Evolutionary conservation across 1,284 basidiomycete species (phyloP).

Genomic region (Ceratorhiza oryzae-sativae): DNA sequence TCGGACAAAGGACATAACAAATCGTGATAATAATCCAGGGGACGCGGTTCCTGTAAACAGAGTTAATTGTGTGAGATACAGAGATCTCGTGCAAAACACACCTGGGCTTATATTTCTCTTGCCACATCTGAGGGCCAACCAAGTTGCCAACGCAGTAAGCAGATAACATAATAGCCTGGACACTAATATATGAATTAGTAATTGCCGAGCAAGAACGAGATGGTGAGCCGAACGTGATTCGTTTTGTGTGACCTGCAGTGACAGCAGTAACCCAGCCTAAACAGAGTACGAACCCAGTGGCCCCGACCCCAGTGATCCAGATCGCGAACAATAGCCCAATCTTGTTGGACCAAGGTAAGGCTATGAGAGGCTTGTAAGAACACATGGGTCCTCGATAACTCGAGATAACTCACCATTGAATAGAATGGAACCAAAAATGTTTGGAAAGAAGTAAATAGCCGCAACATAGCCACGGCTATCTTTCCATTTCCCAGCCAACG

Average conservation of each 20-base stretch:
- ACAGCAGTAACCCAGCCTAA: slow-evolving; percentile 6
- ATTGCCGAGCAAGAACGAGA: neutral
- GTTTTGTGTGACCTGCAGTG: slow-evolving; percentile 36
- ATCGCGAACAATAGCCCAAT: slow-evolving; percentile 19
- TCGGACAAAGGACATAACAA: slow-evolving; percentile 28
- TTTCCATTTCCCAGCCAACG: slow-evolving; percentile 61
- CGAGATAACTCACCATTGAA: slow-evolving; percentile 56
- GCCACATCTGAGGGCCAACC: slow-evolving; percentile 36
- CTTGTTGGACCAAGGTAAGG: slow-evolving; percentile 54
- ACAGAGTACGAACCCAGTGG: slow-evolving; percentile 22
- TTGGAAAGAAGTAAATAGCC: slow-evolving; percentile 66
- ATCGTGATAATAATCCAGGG: slow-evolving; percentile 37
- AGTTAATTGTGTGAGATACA: too few relatives aligned
- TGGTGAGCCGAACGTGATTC: slow-evolving; percentile 5
- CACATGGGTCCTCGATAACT: too few relatives aligned
- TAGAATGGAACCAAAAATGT: slow-evolving; percentile 65
- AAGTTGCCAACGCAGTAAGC: slow-evolving; percentile 33
- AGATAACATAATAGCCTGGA: slow-evolving; percentile 26
- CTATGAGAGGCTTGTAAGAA: too few relatives aligned
- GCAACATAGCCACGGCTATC: slow-evolving; percentile 69
- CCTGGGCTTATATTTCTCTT: slow-evolving; percentile 3
- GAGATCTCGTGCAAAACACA: too few relatives aligned
- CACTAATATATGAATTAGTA: neutral
- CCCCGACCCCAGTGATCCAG: slow-evolving; percentile 22
- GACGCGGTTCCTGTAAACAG: slow-evolving; percentile 22